phyloP scores from a whole-genome alignment of 768 basidiomycete species.

The Rhodosporidiobolus sp. region DNA sequence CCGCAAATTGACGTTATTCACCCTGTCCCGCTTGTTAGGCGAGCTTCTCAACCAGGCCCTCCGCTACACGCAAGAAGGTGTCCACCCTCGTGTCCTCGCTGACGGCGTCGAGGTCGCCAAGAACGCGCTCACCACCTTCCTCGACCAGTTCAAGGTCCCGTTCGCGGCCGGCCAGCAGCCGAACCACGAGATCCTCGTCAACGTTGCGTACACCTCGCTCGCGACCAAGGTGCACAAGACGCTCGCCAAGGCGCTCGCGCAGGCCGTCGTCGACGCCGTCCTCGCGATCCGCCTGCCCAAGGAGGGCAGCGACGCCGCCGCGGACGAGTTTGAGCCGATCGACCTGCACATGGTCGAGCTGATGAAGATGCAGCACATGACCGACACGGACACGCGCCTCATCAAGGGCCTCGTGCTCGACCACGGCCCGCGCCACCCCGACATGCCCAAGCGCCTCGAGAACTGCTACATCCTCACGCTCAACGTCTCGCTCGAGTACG shows the following conservation, averaged over 20 bases:
- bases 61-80: slow-evolving; percentile 95
- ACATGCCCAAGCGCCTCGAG: slow-evolving; percentile 98
- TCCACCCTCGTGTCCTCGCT: slow-evolving; percentile 91
- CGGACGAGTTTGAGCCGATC: slow-evolving; percentile 72
- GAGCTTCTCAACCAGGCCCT: slow-evolving; percentile 88
- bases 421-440: slow-evolving; percentile 88
- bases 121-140: slow-evolving; percentile 70
- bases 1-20: not conserved
- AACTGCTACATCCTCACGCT: slow-evolving; percentile 92
- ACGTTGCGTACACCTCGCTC: slow-evolving; percentile 91
- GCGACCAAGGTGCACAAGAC: slow-evolving; percentile 81
- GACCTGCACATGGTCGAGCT: slow-evolving; percentile 99
- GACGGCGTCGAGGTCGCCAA: slow-evolving; percentile 97
- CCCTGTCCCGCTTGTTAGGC: not conserved
- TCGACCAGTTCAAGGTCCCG: slow-evolving; percentile 81
- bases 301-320: slow-evolving; percentile 23
- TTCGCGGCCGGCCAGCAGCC: slow-evolving; percentile 55
- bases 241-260: slow-evolving; percentile 81
- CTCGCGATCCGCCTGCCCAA: slow-evolving; percentile 67
- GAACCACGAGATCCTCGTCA: slow-evolving; percentile 85
- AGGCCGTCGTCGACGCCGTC: slow-evolving; percentile 93
- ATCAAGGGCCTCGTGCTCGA: slow-evolving; percentile 93
- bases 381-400: slow-evolving; percentile 93
- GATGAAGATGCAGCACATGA: slow-evolving; percentile 99
- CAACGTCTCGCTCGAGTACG: slow-evolving; percentile 97